phyloP scores from a whole-genome alignment of 768 basidiomycete species.

The Rhodosporidiobolus odoratus region DNA sequence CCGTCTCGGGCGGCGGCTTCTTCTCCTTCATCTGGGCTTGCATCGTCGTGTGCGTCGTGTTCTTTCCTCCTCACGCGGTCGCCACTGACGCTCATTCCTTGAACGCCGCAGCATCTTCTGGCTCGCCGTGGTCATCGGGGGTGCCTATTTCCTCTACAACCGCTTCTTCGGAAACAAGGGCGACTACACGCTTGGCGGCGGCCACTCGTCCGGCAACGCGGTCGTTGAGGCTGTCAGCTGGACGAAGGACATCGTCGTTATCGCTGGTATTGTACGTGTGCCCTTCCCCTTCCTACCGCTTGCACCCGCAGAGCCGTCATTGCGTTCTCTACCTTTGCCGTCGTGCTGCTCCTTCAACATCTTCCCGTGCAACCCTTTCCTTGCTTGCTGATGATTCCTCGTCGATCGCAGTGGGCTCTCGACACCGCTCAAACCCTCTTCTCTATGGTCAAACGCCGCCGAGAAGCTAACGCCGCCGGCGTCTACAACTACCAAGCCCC shows the following conservation, averaged over 20 bases:
- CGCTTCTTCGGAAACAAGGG: slow-evolving; percentile 17
- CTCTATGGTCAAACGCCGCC: slow-evolving; percentile 7
- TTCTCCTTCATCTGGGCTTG: slow-evolving; percentile 17
- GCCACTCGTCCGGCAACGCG: neutral
- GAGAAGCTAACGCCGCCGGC: neutral
- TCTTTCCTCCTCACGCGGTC: neutral
- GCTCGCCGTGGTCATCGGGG: slow-evolving; percentile 7
- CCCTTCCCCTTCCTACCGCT: neutral
- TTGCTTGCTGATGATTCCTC: neutral
- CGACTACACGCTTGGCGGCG: slow-evolving; percentile 1
- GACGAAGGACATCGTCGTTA: slow-evolving; percentile 29
- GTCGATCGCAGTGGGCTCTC: slow-evolving; percentile 8
- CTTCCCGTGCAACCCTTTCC: too few relatives aligned
- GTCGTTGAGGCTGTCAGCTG: slow-evolving; percentile 11
- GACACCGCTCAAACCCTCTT: slow-evolving; percentile 20
- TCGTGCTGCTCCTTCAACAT: too few relatives aligned
- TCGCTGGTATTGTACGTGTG: slow-evolving; percentile 20
- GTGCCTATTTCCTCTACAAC: slow-evolving; percentile 12
- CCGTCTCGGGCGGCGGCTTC: slow-evolving; percentile 13
- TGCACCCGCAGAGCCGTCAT: too few relatives aligned
- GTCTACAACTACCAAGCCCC: neutral
- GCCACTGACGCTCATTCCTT: neutral
- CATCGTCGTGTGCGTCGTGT: slow-evolving; percentile 13
- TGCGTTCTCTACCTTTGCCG: neutral
- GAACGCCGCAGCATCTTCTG: slow-evolving; percentile 19